Conservation (phyloP, 1,139 yeast species). For the Yueomyces sp. region DNA sequence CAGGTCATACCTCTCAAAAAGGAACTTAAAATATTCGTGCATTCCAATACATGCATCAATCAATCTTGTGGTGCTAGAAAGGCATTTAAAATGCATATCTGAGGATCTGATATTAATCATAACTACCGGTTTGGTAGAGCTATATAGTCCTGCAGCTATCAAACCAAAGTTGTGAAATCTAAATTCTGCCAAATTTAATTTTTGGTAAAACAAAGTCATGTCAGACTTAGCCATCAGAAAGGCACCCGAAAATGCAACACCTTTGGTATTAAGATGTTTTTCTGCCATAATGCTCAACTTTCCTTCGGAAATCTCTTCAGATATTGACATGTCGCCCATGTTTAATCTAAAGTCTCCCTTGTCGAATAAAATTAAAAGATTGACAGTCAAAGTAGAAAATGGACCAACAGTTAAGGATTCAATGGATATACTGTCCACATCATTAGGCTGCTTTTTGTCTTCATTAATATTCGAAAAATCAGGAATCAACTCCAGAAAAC, state of each 20-base stretch:
- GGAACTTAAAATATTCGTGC: conserved; percentile 3
- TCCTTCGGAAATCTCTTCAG: conserved; percentile 18
- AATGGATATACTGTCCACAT: background rate
- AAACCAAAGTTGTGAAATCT: conserved; percentile 11
- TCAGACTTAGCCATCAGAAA: conserved; percentile 13
- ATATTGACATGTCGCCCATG: conserved; percentile 18
- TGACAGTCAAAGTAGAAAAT: conserved; percentile 2
- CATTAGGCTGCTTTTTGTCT: conserved; percentile 4
- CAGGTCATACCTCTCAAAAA: conserved; percentile 5
- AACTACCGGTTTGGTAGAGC: conserved; percentile 8
- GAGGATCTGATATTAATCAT: conserved; percentile 10
- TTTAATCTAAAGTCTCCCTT: conserved; percentile 13
- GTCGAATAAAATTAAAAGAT: conserved; percentile 11
- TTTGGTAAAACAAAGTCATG: conserved; percentile 10
- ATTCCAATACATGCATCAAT: conserved; percentile 10
- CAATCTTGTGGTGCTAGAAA: conserved; percentile 12
- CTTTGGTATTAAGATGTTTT: conserved; percentile 11
- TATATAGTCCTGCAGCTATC: conserved; percentile 11
- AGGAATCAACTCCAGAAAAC: conserved; percentile 8
- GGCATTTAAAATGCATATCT: conserved; percentile 12
- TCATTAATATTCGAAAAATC: conserved; percentile 4
- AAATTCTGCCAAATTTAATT: conserved; percentile 10
- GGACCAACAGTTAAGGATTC: background rate
- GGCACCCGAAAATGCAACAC: conserved; percentile 14
- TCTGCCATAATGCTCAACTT: conserved; percentile 17